These are phyloP conservation scores for Gaultheria prostrata DNA, from an alignment of 148 eudicot genomes.

Conservation along the genomic window DNA sequence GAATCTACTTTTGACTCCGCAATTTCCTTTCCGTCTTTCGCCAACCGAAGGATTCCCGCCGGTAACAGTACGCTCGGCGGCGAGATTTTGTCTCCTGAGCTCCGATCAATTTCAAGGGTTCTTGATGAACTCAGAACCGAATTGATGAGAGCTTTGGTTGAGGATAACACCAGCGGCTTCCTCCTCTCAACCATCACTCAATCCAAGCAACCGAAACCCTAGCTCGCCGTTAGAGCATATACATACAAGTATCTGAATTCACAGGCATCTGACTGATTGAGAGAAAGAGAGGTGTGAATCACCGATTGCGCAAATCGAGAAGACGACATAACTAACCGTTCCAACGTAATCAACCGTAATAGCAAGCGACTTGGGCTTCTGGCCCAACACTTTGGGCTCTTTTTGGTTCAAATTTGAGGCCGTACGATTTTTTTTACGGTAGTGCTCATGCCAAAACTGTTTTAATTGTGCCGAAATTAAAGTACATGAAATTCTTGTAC, in stretches of 20 bases:
- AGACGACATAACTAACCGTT: background rate
- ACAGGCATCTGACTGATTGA: background rate
- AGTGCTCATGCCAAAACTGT: no score
- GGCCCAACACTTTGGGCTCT: background rate
- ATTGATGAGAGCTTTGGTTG: conserved; percentile 62
- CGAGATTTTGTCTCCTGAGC: conserved; percentile 19
- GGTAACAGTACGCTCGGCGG: conserved; percentile 27
- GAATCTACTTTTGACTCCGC: conserved; percentile 25
- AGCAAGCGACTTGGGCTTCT: background rate
- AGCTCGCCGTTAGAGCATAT: background rate
- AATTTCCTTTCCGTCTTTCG: conserved; percentile 23
- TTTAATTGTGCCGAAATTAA: no score
- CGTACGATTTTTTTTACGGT: background rate
- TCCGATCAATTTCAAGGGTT: conserved; percentile 17
- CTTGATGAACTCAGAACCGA: conserved; percentile 34
- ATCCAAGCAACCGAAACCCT: conserved; percentile 8
- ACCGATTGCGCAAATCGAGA: background rate
- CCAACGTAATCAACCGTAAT: background rate
- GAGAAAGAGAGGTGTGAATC: background rate
- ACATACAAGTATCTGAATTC: background rate
- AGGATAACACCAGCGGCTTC: conserved; percentile 81
- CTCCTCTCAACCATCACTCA: conserved; percentile 61
- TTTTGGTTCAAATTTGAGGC: background rate
- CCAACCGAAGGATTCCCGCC: conserved; percentile 66
- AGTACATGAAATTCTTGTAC: no score